phyloP scores from a whole-genome alignment of 345 rosid genomes.

The Mercurialis annua region DNA sequence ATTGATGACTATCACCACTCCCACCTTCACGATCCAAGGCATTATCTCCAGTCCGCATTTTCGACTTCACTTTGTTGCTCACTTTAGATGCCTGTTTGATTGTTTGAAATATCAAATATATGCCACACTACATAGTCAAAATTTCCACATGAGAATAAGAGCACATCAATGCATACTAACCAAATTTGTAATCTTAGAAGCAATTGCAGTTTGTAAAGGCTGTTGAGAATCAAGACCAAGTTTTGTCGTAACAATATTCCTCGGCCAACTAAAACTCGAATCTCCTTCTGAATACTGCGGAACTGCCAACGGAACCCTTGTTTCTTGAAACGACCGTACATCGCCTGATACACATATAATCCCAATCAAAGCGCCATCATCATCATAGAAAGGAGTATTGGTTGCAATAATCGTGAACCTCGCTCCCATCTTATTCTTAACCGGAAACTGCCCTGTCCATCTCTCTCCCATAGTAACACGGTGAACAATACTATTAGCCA shows the following conservation, averaged over 20 bases:
- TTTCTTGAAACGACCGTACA: slow-evolving; percentile 49
- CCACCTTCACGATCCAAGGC: slow-evolving; percentile 63
- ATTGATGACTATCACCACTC: slow-evolving; percentile 64
- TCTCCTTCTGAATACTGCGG: slow-evolving; percentile 43
- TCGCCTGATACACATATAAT: slow-evolving; percentile 69
- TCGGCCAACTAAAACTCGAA: slow-evolving; percentile 44
- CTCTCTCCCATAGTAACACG: slow-evolving; percentile 63
- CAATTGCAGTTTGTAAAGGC: slow-evolving; percentile 82
- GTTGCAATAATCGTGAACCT: slow-evolving; percentile 59
- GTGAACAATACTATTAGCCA: slow-evolving; percentile 49
- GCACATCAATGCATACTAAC: slow-evolving; percentile 54
- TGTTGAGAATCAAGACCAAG: slow-evolving; percentile 91
- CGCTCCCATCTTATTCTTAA: slow-evolving; percentile 69
- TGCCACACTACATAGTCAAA: slow-evolving; percentile 14
- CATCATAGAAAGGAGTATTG: slow-evolving; percentile 74
- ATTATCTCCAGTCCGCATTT: slow-evolving; percentile 57
- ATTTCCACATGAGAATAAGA: slow-evolving; percentile 22
- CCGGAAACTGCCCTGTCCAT: slow-evolving; percentile 92
- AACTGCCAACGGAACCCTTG: slow-evolving; percentile 27
- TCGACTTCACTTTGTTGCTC: slow-evolving; percentile 82
- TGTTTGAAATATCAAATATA: slow-evolving; percentile 32
- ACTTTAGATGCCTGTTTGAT: slow-evolving; percentile 69
- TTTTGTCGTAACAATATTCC: slow-evolving; percentile 50
- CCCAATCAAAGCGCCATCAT: slow-evolving; percentile 68
- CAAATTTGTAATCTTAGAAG: slow-evolving; percentile 87